These are phyloP conservation scores for Neurospora sublineolata DNA, from an alignment of 495 filamentous ascomycete genomes.

Conservation along the genomic window DNA sequence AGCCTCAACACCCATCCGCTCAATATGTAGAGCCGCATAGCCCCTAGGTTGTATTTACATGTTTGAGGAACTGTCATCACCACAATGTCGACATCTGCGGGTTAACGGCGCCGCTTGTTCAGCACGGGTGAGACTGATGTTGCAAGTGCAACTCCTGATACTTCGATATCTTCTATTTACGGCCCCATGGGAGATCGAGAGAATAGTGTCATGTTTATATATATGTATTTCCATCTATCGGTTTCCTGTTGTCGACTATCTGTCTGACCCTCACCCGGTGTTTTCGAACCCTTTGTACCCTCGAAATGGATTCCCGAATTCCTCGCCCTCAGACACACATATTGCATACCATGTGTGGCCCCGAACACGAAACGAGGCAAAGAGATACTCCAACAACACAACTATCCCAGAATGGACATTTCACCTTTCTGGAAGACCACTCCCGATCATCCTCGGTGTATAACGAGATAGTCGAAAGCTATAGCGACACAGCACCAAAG, in stretches of 20 bases:
- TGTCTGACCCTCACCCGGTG: not conserved
- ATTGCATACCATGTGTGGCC: not conserved
- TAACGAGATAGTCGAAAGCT: not conserved
- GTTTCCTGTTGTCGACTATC: not conserved
- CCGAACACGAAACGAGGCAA: not conserved
- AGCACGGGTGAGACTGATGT: not conserved
- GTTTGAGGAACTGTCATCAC: not conserved
- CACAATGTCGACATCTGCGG: not conserved
- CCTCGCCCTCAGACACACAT: not conserved
- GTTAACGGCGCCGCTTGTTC: not conserved
- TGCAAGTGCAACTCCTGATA: not conserved
- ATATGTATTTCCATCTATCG: not conserved
- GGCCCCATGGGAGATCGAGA: not conserved
- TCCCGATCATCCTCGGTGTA: not conserved
- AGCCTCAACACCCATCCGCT: not conserved
- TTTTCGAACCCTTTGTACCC: not conserved
- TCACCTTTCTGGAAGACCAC: not conserved
- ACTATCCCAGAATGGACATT: not conserved
- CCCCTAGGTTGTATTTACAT: not conserved
- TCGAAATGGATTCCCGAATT: not conserved
- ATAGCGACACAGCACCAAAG: not conserved
- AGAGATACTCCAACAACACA: not conserved
- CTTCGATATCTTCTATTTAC: not conserved
- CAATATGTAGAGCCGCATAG: not conserved
- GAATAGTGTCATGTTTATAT: not conserved